phyloP scores from a whole-genome alignment of 2,329 filamentous ascomycete species.

The Raffaelea deltoideospora region DNA sequence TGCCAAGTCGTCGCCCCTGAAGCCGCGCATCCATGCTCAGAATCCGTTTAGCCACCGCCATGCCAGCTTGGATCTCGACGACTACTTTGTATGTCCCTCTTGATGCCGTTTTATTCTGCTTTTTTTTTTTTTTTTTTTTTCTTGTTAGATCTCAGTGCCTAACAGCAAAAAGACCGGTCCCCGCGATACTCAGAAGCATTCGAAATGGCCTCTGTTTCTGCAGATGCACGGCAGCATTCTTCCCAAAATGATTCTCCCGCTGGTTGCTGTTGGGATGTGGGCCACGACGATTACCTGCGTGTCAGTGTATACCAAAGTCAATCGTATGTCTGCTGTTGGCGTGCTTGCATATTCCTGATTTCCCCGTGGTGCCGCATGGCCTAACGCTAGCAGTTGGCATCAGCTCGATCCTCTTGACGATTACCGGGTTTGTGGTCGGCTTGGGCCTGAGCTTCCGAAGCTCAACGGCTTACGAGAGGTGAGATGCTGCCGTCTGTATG shows the following conservation, averaged over 20 bases:
- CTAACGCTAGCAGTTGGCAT: slow-evolving; percentile 27
- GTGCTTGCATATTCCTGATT: neutral
- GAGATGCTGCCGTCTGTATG: slow-evolving; percentile 7
- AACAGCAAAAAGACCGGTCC: slow-evolving; percentile 34
- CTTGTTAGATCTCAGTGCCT: neutral
- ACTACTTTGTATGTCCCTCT: slow-evolving; percentile 25
- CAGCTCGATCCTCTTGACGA: slow-evolving; percentile 57
- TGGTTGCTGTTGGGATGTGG: slow-evolving; percentile 50
- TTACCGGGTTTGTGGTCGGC: slow-evolving; percentile 76
- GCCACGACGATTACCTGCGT: slow-evolving; percentile 44
- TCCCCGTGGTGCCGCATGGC: no score
- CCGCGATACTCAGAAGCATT: slow-evolving; percentile 52
- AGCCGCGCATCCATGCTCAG: slow-evolving; percentile 13
- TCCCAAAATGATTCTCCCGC: slow-evolving; percentile 60
- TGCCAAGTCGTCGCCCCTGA: slow-evolving; percentile 13
- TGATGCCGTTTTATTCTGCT: neutral
- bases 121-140: neutral
- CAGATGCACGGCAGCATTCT: slow-evolving; percentile 59
- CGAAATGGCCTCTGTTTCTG: slow-evolving; percentile 65
- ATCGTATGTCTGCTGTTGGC: slow-evolving; percentile 3
- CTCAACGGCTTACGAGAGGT: slow-evolving; percentile 63
- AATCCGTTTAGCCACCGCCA: slow-evolving; percentile 17
- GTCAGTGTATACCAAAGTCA: slow-evolving; percentile 12
- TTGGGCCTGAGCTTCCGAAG: slow-evolving; percentile 64
- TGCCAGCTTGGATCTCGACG: slow-evolving; percentile 23